A percentile compares a stretch with the other conserved stretches of the same genome.
These are phyloP conservation scores for Haplographium delicatum DNA, from an alignment of 495 filamentous ascomycete genomes.

Conservation along the genomic window DNA sequence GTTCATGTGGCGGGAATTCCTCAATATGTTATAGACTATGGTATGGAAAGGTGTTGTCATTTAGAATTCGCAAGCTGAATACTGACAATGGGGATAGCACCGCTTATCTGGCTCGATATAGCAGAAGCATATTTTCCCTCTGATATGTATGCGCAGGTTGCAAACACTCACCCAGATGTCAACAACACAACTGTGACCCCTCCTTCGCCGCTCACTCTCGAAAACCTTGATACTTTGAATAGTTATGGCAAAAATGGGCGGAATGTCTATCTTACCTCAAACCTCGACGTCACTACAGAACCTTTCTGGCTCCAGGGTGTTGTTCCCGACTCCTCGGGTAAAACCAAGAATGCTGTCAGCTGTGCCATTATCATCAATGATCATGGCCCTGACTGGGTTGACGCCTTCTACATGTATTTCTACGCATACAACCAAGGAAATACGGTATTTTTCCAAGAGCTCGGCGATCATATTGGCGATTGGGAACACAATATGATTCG, in stretches of 20 bases:
- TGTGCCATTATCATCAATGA: constrained; percentile 26
- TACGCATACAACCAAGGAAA: constrained; percentile 97
- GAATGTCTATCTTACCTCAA: constrained; percentile 34
- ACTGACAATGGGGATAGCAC: constrained; percentile 42
- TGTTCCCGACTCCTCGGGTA: constrained; percentile 22
- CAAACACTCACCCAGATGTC: constrained; percentile 67
- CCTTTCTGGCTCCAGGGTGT: constrained; percentile 26
- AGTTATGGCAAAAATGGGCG: constrained; percentile 30
- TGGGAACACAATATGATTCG: constrained; percentile 96
- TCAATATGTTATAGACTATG: constrained; percentile 43
- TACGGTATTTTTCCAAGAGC: constrained; percentile 78
- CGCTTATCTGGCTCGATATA: constrained; percentile 84
- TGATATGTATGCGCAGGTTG: constrained; percentile 81
- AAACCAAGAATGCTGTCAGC: constrained; percentile 20
- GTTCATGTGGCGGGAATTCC: constrained; percentile 30
- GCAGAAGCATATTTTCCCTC: constrained; percentile 87
- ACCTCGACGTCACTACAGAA: constrained; percentile 22
- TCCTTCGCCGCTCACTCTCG: constrained; percentile 53
- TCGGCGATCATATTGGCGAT: constrained; percentile 95
- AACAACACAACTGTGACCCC: constrained; percentile 62
- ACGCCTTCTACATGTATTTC: constrained; percentile 99
- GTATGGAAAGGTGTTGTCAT: constrained; percentile 3
- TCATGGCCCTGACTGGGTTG: constrained; percentile 52
- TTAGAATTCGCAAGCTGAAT: not conserved
- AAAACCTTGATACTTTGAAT: constrained; percentile 54